Conservation (phyloP, 371 early-diverging fungal species). For the Rhizomucor miehei region DNA sequence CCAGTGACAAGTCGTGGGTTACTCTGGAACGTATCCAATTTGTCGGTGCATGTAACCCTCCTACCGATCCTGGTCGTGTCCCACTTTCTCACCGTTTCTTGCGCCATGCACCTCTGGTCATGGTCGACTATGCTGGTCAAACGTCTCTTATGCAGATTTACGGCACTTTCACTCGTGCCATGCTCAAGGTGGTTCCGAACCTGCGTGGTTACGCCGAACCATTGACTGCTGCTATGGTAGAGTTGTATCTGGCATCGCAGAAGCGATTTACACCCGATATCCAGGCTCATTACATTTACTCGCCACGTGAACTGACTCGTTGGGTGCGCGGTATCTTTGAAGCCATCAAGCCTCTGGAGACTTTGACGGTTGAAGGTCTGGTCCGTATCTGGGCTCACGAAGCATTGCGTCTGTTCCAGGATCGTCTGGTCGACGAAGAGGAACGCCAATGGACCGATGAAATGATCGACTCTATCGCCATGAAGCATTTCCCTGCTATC, state of each 20-base stretch:
- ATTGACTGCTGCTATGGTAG: constrained; percentile 96
- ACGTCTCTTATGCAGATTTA: constrained; percentile 94
- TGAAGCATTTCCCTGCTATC: constrained; percentile 85
- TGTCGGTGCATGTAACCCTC: constrained; percentile 99
- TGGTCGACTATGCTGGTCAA: constrained; percentile 98
- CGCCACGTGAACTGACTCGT: constrained; percentile 98
- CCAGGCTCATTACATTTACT: constrained; percentile 98
- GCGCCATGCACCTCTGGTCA: constrained; percentile 93
- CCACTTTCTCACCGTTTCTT: constrained; percentile 94
- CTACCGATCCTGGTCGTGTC: constrained; percentile 98
- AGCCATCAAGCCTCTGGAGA: constrained; percentile 85
- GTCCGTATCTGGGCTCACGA: constrained; percentile 98
- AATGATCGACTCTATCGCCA: constrained; percentile 81
- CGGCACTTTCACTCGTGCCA: constrained; percentile 88
- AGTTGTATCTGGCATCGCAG: constrained; percentile 90
- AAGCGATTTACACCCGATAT: constrained; percentile 92
- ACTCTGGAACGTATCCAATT: constrained; percentile 94
- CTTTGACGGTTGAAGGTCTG: constrained; percentile 80
- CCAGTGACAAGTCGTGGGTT: constrained; percentile 91
- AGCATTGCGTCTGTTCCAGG: constrained; percentile 96
- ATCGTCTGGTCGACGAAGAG: constrained; percentile 88
- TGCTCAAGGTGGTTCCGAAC: constrained; percentile 93
- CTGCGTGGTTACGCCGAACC: constrained; percentile 91
- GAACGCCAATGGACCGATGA: constrained; percentile 95
- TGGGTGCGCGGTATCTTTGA: constrained; percentile 98